Conservation (phyloP, 2,329 filamentous ascomycete species). For the Tympanopsis confertula region DNA sequence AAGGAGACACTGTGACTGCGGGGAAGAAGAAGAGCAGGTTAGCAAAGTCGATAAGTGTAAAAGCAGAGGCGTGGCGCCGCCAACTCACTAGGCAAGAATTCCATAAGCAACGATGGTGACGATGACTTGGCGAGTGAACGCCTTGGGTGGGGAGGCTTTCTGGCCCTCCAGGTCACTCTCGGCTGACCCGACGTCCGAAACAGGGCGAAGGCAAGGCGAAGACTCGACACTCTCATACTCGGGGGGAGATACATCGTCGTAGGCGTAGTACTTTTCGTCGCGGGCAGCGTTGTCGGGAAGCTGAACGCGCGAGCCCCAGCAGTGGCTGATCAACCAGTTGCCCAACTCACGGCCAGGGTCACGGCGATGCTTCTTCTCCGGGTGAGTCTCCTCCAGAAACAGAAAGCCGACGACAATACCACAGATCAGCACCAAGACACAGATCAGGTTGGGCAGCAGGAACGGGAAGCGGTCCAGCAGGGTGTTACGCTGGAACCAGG, state of each 20-base stretch:
- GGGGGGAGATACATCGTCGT: constrained; percentile 11
- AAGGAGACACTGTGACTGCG: constrained; percentile 51
- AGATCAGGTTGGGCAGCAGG: constrained; percentile 83
- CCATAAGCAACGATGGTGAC: constrained; percentile 84
- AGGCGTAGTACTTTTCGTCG: background rate
- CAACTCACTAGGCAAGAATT: constrained; percentile 85
- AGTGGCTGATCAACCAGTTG: constrained; percentile 47
- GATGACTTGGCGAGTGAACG: constrained; percentile 75
- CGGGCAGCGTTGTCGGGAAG: constrained; percentile 1
- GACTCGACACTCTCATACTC: constrained; percentile 9
- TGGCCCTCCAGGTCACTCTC: constrained; percentile 5
- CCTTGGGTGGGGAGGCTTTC: constrained; percentile 30
- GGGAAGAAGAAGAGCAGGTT: background rate
- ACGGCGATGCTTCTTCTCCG: constrained; percentile 62
- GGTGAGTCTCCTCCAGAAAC: constrained; percentile 90
- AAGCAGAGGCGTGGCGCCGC: too few species aligned
- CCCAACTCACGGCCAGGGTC: constrained; percentile 72
- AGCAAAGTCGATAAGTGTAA: background rate
- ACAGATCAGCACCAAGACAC: constrained; percentile 63
- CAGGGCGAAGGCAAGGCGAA: constrained; percentile 23
- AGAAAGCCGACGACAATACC: constrained; percentile 70
- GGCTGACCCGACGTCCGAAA: constrained; percentile 8
- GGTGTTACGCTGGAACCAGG: constrained; percentile 57
- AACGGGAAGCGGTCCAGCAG: constrained; percentile 85
- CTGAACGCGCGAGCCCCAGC: constrained; percentile 5